Evolutionary conservation across 345 rosid genomes (phyloP).

Genomic region (Clausena lansium): DNA sequence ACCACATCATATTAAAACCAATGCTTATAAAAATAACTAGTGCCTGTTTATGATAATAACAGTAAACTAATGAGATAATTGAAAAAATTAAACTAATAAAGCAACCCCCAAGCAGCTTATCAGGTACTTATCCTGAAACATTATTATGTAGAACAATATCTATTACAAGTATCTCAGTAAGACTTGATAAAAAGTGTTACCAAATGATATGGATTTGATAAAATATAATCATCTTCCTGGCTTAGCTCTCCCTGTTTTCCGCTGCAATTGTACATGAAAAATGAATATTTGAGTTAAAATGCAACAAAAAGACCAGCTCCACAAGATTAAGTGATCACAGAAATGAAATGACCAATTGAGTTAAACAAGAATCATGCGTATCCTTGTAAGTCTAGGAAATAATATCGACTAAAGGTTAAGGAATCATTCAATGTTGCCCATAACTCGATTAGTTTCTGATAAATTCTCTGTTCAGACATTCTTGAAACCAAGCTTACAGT

Average conservation of each 20-base stretch:
- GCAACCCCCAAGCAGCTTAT: background rate
- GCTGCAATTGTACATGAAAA: constrained; percentile 35
- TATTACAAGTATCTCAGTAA: background rate
- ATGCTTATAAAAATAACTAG: background rate
- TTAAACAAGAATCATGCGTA: background rate
- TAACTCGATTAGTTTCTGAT: background rate
- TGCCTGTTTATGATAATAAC: background rate
- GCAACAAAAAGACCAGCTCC: constrained; percentile 12
- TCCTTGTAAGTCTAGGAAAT: background rate
- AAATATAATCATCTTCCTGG: constrained; percentile 88
- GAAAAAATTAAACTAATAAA: background rate
- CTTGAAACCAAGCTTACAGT: background rate
- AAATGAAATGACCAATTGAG: background rate
- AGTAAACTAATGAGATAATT: background rate
- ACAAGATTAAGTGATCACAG: background rate
- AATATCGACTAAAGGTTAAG: background rate
- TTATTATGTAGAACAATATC: constrained; percentile 6
- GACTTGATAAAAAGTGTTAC: constrained; percentile 37
- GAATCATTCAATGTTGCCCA: background rate
- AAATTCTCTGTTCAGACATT: background rate
- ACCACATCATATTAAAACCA: background rate
- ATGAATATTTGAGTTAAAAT: constrained; percentile 16
- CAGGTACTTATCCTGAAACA: background rate
- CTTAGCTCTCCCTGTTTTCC: constrained; percentile 71
- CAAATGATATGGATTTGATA: constrained; percentile 94